Conservation (phyloP, 352 stramenopile species). For the Plasmopara halstedii region DNA sequence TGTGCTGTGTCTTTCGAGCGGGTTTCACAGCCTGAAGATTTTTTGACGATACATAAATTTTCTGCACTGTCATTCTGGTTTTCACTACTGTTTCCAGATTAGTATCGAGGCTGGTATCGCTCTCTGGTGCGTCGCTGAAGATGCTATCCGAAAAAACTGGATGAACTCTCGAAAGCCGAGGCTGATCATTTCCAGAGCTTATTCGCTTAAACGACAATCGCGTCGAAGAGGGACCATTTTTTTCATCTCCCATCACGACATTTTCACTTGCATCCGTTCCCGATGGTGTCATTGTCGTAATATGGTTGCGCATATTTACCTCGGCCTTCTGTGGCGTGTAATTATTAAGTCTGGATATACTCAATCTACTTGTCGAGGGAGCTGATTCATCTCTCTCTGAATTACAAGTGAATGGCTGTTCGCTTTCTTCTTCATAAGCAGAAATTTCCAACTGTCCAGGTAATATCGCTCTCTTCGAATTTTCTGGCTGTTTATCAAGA, state of each 20-base stretch:
- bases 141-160: constrained; percentile 6
- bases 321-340: neutral
- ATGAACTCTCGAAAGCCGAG: constrained; percentile 7
- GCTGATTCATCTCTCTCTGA: too few species aligned
- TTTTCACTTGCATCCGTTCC: constrained; percentile 1
- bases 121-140: constrained; percentile 5
- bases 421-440: neutral
- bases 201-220: constrained; percentile 7
- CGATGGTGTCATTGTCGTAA: neutral
- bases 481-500: constrained; percentile 2
- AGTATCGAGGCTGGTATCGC: neutral
- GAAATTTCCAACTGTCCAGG: constrained; percentile 8
- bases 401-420: neutral
- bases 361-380: too few species aligned
- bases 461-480: neutral
- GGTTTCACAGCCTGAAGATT: neutral
- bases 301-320: neutral
- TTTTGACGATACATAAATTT: constrained; percentile 7
- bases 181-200: constrained; percentile 1
- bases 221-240: neutral
- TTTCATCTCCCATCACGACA: neutral
- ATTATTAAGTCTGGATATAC: constrained; percentile 3
- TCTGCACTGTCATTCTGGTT: constrained; percentile 18
- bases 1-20: neutral
- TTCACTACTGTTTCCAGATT: constrained; percentile 1